Conservation (phyloP, 2,329 filamentous ascomycete genomes). For the Neonectria coccinea region DNA sequence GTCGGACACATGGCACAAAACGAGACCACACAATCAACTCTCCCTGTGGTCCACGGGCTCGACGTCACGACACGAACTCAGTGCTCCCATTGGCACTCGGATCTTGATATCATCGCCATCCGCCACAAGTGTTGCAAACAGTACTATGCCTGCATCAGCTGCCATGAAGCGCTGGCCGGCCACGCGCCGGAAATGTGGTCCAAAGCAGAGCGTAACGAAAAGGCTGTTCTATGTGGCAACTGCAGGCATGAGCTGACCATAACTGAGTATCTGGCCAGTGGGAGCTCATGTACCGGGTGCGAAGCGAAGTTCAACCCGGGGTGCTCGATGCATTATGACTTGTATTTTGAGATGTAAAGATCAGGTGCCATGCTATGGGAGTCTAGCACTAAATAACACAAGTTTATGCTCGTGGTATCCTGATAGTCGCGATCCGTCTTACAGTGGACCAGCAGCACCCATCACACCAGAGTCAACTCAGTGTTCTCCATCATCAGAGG, state of each 20-base stretch:
- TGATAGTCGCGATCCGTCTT: too few relatives aligned
- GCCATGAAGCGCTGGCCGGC: slow-evolving; percentile 27
- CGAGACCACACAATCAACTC: neutral
- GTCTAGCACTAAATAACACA: neutral
- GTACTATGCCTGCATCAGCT: slow-evolving; percentile 35
- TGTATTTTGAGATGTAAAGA: slow-evolving; percentile 32
- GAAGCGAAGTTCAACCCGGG: slow-evolving; percentile 26
- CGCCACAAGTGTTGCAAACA: slow-evolving; percentile 29
- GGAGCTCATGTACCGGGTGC: slow-evolving; percentile 20
- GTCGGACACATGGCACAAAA: neutral
- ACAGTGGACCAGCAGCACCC: neutral
- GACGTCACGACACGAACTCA: slow-evolving; percentile 22
- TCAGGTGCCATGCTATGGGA: neutral
- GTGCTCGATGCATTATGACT: slow-evolving; percentile 29
- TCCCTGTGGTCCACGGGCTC: slow-evolving; percentile 18
- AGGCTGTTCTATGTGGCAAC: slow-evolving; percentile 26
- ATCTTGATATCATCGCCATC: slow-evolving; percentile 33
- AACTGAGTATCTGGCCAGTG: slow-evolving; percentile 19
- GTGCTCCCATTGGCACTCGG: slow-evolving; percentile 31
- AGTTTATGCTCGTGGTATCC: neutral
- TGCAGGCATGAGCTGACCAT: slow-evolving; percentile 27
- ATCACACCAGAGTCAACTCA: slow-evolving; percentile 4
- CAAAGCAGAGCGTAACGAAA: slow-evolving; percentile 21
- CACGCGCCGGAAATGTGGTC: slow-evolving; percentile 25
- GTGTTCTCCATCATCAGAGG: neutral